Conservation (phyloP, 139 green algal genomes). For the Nannochloris sp. region DNA sequence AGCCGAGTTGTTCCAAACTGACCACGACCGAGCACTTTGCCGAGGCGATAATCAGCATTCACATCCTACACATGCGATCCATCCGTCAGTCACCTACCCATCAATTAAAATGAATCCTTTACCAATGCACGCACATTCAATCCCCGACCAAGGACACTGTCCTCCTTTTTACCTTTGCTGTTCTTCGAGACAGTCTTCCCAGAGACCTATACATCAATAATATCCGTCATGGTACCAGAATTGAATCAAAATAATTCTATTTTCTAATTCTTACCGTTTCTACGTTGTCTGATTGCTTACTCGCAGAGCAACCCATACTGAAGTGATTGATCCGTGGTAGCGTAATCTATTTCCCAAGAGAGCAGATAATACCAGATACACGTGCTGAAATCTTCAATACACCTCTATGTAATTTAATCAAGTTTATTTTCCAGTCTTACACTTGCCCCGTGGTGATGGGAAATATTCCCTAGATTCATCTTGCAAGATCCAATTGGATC, state of each 20-base stretch:
- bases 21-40: conserved; percentile 37
- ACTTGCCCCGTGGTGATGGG: too few relatives aligned
- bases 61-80: conserved; percentile 31
- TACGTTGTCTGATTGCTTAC: too few relatives aligned
- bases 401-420: too few relatives aligned
- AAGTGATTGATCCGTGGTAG: too few relatives aligned
- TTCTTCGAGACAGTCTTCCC: not conserved
- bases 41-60: conserved; percentile 31
- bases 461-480: too few relatives aligned
- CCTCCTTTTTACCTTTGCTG: not conserved
- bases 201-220: not conserved
- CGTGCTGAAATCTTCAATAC: too few relatives aligned
- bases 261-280: too few relatives aligned
- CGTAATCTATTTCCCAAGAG: too few relatives aligned
- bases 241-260: too few relatives aligned
- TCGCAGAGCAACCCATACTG: too few relatives aligned
- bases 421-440: too few relatives aligned
- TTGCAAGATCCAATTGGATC: too few relatives aligned
- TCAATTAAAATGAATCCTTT: not conserved
- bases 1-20: conserved; percentile 55
- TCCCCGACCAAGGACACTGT: not conserved
- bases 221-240: not conserved
- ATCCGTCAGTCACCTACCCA: not conserved
- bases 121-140: not conserved
- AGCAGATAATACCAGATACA: not conserved